These are phyloP conservation scores for Debaryomycetaceae sp. DNA, from an alignment of 1,139 yeast genomes.

Conservation along the genomic window DNA sequence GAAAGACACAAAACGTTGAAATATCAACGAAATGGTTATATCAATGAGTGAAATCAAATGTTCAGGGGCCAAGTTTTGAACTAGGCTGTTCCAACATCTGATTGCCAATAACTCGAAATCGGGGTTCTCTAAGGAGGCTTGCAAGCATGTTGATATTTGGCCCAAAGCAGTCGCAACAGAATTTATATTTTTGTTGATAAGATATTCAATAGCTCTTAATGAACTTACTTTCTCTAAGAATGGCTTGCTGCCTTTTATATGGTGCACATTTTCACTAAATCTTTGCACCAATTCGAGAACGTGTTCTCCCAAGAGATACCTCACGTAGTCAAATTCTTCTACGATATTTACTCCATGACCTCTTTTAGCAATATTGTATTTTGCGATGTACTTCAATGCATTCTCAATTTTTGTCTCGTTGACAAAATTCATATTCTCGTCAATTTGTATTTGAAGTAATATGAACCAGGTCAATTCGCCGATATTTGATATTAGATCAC, in stretches of 20 bases:
- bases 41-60: constrained; percentile 50
- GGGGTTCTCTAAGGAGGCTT: constrained; percentile 66
- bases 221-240: constrained; percentile 71
- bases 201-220: constrained; percentile 67
- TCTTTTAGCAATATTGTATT: constrained; percentile 19
- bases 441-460: constrained; percentile 34
- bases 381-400: constrained; percentile 42
- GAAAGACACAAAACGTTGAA: constrained; percentile 63
- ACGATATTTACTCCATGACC: constrained; percentile 7
- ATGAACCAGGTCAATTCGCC: constrained; percentile 45
- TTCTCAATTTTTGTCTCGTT: constrained; percentile 32
- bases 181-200: constrained; percentile 58
- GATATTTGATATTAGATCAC: constrained; percentile 42
- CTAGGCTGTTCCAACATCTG: constrained; percentile 63
- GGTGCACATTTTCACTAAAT: constrained; percentile 77
- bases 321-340: constrained; percentile 18
- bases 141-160: constrained; percentile 84
- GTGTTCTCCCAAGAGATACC: constrained; percentile 46
- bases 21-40: constrained; percentile 42
- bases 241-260: constrained; percentile 66
- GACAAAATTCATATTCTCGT: constrained; percentile 23
- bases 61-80: constrained; percentile 45
- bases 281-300: constrained; percentile 74
- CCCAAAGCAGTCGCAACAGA: constrained; percentile 77
- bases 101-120: constrained; percentile 64